Conservation (phyloP, 495 filamentous ascomycete species). For the Pyrenopolyporus hunteri region DNA sequence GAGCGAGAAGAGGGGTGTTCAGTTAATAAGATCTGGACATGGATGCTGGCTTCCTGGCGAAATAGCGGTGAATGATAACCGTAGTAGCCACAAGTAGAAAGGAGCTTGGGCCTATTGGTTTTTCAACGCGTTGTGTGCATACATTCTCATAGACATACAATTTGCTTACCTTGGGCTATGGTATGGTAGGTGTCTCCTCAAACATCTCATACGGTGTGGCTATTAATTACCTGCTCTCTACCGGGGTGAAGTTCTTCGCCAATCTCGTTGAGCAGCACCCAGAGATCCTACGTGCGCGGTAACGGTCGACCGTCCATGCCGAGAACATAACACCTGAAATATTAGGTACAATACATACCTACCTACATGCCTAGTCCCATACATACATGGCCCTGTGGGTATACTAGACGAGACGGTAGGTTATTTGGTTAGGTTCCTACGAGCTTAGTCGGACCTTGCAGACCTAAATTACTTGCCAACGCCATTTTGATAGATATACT, state of each 20-base stretch:
- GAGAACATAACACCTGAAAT: neutral
- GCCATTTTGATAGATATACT: conserved; percentile 8
- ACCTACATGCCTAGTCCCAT: no score
- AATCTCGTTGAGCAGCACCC: conserved; percentile 22
- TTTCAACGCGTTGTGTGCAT: conserved; percentile 36
- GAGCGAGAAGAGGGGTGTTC: conserved; percentile 31
- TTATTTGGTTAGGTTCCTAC: neutral
- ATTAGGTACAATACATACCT: neutral
- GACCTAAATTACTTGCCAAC: neutral
- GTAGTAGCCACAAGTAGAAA: conserved; percentile 1
- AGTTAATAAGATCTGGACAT: conserved; percentile 39
- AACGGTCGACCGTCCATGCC: conserved; percentile 1
- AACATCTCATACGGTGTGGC: conserved; percentile 30
- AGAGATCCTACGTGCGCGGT: conserved; percentile 10
- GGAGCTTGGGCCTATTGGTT: conserved; percentile 38
- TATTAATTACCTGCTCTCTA: conserved; percentile 19
- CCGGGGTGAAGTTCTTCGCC: conserved; percentile 2
- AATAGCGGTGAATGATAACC: conserved; percentile 42
- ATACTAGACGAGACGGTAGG: conserved; percentile 12
- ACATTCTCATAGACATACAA: no score
- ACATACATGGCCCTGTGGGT: no score
- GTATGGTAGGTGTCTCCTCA: neutral
- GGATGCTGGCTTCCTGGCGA: conserved; percentile 36
- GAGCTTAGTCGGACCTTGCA: conserved; percentile 1
- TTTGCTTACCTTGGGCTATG: neutral